These are phyloP conservation scores for Nicotiana undulata DNA, from an alignment of 257 asterid species.

Conservation along the genomic window DNA sequence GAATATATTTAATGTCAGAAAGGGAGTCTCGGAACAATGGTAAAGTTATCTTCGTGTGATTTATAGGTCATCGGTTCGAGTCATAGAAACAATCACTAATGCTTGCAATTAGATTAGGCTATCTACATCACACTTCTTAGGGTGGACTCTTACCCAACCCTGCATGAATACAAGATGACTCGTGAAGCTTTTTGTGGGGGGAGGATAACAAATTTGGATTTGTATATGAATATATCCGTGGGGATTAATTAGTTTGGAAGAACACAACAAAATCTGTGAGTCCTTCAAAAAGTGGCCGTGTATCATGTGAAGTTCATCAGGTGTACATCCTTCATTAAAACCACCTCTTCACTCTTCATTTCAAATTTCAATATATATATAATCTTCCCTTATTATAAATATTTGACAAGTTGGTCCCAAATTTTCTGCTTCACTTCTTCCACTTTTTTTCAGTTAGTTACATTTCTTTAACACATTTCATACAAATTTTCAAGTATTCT, in stretches of 20 bases:
- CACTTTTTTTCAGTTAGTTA: neutral
- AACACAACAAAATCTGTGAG: conserved; percentile 54
- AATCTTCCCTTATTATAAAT: neutral
- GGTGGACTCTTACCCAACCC: no score
- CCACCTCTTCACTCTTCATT: neutral
- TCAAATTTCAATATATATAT: neutral
- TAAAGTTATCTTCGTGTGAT: no score
- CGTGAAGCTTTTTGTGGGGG: no score
- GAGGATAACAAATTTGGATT: neutral
- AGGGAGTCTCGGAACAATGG: no score
- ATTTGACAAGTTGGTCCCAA: neutral
- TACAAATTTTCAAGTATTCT: neutral
- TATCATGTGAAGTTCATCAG: conserved; percentile 72
- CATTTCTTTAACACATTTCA: neutral
- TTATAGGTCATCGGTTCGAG: no score
- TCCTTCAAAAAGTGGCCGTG: conserved; percentile 35
- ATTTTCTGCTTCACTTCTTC: neutral
- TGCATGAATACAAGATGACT: no score
- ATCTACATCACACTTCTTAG: no score
- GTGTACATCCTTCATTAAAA: conserved; percentile 40
- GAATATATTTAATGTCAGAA: no score
- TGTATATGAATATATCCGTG: neutral
- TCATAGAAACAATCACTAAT: no score
- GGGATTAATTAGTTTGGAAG: neutral
- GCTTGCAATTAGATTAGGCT: no score